These are phyloP conservation scores for Hibiscus syriacus DNA, from an alignment of 345 rosid species.

Conservation along the genomic window DNA sequence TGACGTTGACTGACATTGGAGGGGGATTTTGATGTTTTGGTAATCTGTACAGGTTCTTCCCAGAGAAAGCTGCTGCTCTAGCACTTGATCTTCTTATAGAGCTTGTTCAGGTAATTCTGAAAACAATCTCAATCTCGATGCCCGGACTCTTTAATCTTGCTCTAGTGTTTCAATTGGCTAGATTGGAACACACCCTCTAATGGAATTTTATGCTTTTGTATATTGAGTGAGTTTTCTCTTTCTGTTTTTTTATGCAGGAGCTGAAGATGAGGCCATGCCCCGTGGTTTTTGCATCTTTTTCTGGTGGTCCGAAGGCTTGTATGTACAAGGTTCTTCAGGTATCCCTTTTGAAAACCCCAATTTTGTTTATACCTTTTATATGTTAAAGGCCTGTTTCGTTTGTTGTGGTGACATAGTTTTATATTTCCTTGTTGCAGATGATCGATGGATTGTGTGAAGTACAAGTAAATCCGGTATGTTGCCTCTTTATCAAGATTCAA, in stretches of 20 bases:
- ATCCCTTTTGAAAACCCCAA: slow-evolving; percentile 9
- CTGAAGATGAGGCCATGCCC: slow-evolving; percentile 68
- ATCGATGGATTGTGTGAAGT: no score
- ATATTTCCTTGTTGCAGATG: no score
- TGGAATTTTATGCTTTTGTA: not conserved
- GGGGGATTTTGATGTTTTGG: slow-evolving; percentile 13
- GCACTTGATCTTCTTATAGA: slow-evolving; percentile 53
- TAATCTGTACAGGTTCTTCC: slow-evolving; percentile 60
- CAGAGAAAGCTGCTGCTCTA: slow-evolving; percentile 64
- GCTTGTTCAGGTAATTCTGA: slow-evolving; percentile 49
- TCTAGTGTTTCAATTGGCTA: not conserved
- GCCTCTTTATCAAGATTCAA: not conserved
- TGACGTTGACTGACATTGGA: no score
- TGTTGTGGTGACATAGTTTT: not conserved
- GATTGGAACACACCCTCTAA: not conserved
- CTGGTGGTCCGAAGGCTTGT: slow-evolving; percentile 88
- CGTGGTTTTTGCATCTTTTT: slow-evolving; percentile 72
- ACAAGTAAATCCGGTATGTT: slow-evolving; percentile 43
- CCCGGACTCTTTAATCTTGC: not conserved
- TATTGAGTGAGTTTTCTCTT: not conserved
- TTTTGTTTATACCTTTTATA: not conserved
- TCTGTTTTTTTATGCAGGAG: slow-evolving; percentile 34
- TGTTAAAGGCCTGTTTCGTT: not conserved
- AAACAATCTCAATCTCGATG: not conserved
- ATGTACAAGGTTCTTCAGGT: slow-evolving; percentile 94